Base-by-base conservation (phyloP, 2,329 filamentous ascomycete genomes). In the Claviceps paspali region DNA sequence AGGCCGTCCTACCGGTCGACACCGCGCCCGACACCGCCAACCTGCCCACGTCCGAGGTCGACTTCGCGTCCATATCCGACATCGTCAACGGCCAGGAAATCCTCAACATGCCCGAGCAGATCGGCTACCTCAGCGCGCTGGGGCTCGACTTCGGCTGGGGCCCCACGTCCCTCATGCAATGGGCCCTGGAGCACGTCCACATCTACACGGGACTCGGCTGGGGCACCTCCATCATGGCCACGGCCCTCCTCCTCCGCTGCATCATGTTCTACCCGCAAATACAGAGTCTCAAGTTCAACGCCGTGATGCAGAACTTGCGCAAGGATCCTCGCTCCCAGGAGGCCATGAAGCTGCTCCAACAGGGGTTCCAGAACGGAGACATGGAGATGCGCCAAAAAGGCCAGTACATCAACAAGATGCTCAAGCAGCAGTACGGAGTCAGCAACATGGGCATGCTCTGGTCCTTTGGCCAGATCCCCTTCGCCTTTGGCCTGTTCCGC, bases 141-240 rank as follows among this genome's bases (percentile, higher is more conserved):
- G 91, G 91, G 3, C 64, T 98, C 17, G 83, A 96, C 49, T 96
- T 80, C 51, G 86, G 88, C 52, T 87, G 66, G 64, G 88, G 88
- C 12, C 74, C 82, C 5, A 83, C 86, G 0, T 62, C 77, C 4
- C 46, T 74, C 12, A 76, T 91, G 56, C 70, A 95, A 60, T 87
- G 70, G 67, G 17, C 73, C 3, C 61, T 96, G 9, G 91, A 98
- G 64, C 76, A 88, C 53, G 54, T 92, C 29, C 85, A 98, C 59
- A 65, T 95, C 43, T 79, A 70, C 48, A 62, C 57, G 2, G 84
- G 80, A 26, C 59, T 84, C 38, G 83, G 85, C 10, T 96, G 91
- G 91, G 86, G 82, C 67, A 76, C 64, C 2, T 74, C 82, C 41
- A 81, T 95, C 48, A 57, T 79, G 31, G 57, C 68, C 4, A 71